A percentile compares a stretch with the other conserved stretches of the same genome.
Conservation (phyloP, 192 early-diverging fungal species). For the Chytriomyces sp. region DNA sequence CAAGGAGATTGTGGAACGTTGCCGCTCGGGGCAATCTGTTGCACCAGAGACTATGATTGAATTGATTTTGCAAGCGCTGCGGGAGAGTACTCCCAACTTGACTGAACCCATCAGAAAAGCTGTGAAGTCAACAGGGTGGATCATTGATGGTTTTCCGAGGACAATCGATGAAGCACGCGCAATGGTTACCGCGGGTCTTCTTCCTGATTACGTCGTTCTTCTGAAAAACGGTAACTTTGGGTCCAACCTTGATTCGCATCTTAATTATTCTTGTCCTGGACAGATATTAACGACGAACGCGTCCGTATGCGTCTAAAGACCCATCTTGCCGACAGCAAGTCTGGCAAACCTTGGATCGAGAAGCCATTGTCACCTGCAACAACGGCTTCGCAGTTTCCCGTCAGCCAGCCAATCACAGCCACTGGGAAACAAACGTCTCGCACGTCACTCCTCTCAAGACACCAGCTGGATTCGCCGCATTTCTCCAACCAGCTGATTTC, state of each 20-base stretch:
- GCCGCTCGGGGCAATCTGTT: slow-evolving; percentile 17
- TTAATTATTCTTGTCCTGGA: not conserved
- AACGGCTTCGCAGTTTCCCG: not conserved
- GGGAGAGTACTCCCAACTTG: not conserved
- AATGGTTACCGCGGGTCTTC: slow-evolving; percentile 34
- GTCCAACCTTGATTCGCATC: not conserved
- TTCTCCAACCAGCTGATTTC: too few relatives aligned
- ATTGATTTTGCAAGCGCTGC: slow-evolving; percentile 11
- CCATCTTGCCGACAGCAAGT: slow-evolving; percentile 24
- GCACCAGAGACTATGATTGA: slow-evolving; percentile 35
- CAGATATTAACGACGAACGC: slow-evolving; percentile 46
- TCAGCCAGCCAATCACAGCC: not conserved
- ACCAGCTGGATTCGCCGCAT: too few relatives aligned
- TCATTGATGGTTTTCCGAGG: slow-evolving; percentile 57
- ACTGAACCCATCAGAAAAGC: not conserved
- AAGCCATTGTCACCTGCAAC: not conserved
- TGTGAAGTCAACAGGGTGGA: slow-evolving; percentile 42
- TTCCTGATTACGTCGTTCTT: slow-evolving; percentile 38
- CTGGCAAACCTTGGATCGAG: slow-evolving; percentile 36
- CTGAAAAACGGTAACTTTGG: slow-evolving; percentile 41
- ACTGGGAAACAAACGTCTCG: too few relatives aligned
- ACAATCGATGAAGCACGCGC: slow-evolving; percentile 53
- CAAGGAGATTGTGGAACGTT: slow-evolving; percentile 30
- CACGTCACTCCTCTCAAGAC: too few relatives aligned
- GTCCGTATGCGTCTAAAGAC: slow-evolving; percentile 18